phyloP scores from a whole-genome alignment of 768 basidiomycete genomes.

The Lactarius psammicola region DNA sequence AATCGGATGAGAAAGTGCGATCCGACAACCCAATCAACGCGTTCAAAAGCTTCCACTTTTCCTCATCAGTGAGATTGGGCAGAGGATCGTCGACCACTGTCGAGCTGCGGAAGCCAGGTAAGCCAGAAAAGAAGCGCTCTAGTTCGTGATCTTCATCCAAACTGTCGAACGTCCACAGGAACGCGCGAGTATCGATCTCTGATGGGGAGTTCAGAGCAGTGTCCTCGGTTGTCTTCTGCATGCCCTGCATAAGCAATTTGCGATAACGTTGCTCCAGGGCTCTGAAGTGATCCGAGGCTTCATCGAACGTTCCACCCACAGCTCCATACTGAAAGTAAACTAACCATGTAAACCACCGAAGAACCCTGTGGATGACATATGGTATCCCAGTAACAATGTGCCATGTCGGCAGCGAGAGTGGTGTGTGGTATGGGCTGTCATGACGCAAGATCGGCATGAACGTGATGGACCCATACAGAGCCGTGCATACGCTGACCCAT shows the following conservation, averaged over 20 bases:
- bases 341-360: too few relatives aligned
- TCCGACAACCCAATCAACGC: background rate
- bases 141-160: background rate
- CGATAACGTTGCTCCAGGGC: background rate
- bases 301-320: too few relatives aligned
- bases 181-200: background rate
- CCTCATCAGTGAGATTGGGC: background rate
- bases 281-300: background rate
- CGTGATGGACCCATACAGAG: too few relatives aligned
- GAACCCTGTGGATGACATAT: too few relatives aligned
- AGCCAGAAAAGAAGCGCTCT: background rate
- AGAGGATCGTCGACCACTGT: background rate
- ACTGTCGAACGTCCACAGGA: background rate
- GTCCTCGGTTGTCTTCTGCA: background rate
- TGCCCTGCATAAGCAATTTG: background rate
- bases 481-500: too few relatives aligned
- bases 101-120: background rate
- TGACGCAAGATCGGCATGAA: too few relatives aligned
- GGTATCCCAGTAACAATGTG: too few relatives aligned
- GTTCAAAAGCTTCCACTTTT: background rate
- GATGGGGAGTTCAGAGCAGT: background rate
- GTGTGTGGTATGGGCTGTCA: too few relatives aligned
- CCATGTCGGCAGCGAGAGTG: too few relatives aligned
- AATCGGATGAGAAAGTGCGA: background rate
- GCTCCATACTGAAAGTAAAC: too few relatives aligned